phyloP scores from a whole-genome alignment of 2,329 filamentous ascomycete species.

The Diplodia sapinea region DNA sequence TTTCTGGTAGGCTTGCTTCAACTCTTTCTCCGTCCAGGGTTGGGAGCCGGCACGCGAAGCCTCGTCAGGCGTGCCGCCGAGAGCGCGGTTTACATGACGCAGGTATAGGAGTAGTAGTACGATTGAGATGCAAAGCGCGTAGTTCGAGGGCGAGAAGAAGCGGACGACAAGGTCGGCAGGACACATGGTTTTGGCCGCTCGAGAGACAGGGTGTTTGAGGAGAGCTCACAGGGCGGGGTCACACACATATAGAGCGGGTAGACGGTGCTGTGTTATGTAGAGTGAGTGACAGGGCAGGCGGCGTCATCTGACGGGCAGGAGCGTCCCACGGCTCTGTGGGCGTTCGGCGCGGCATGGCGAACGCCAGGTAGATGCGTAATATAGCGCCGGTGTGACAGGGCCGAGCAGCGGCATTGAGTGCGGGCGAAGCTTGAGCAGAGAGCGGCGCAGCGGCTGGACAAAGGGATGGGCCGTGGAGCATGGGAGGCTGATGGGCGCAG shows the following conservation, averaged over 20 bases:
- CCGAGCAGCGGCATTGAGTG: neutral
- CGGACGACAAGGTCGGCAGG: neutral
- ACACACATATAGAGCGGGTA: neutral
- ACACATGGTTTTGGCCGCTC: slow-evolving; percentile 5
- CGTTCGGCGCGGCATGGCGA: too few species aligned
- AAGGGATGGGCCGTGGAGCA: neutral
- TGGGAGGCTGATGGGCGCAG: neutral
- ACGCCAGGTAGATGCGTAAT: neutral
- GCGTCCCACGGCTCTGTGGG: neutral
- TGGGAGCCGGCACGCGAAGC: slow-evolving; percentile 26
- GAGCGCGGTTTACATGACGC: slow-evolving; percentile 32
- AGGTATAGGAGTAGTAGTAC: slow-evolving; percentile 32
- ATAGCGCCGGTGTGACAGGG: neutral
- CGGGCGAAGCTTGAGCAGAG: neutral
- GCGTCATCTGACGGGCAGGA: slow-evolving; percentile 14
- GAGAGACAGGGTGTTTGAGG: neutral
- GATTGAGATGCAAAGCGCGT: neutral
- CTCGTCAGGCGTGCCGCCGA: slow-evolving; percentile 32
- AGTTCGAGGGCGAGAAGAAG: neutral
- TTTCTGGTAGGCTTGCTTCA: slow-evolving; percentile 43
- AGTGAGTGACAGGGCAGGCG: neutral
- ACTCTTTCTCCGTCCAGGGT: slow-evolving; percentile 42
- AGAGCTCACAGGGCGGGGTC: neutral
- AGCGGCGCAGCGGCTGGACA: neutral
- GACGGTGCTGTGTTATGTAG: neutral